Conservation (phyloP, 306 rosid genomes). For the Quercus aquifolioides region DNA sequence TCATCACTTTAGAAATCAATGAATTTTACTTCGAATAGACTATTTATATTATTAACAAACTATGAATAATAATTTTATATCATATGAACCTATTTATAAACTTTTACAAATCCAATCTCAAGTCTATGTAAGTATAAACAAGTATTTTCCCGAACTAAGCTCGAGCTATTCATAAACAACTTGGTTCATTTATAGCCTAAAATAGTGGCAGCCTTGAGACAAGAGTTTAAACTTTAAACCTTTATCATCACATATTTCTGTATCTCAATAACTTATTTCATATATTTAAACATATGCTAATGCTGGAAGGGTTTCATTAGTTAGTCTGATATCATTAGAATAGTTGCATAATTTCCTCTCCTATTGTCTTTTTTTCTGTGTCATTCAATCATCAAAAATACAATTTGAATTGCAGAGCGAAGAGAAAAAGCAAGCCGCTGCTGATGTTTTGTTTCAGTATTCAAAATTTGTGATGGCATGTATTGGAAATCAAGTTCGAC, state of each 20-base stretch:
- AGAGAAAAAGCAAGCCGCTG: slow-evolving; percentile 83
- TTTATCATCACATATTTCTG: not conserved
- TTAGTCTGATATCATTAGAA: not conserved
- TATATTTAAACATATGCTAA: not conserved
- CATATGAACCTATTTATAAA: too few species aligned
- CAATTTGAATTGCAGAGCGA: slow-evolving; percentile 47
- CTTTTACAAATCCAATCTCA: too few species aligned
- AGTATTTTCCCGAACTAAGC: too few species aligned
- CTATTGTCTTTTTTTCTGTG: slow-evolving; percentile 3
- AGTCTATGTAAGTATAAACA: too few species aligned
- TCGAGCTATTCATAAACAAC: too few species aligned
- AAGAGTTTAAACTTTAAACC: not conserved
- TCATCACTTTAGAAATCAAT: too few species aligned
- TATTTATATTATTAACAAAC: too few species aligned
- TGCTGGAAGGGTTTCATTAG: not conserved
- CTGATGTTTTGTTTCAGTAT: slow-evolving; percentile 74
- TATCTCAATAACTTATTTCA: not conserved
- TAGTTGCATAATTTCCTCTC: not conserved
- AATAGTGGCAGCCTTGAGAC: not conserved
- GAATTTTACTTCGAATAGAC: too few species aligned
- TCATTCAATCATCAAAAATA: slow-evolving; percentile 7
- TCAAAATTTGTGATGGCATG: slow-evolving; percentile 84
- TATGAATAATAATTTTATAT: too few species aligned
- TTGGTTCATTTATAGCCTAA: not conserved
- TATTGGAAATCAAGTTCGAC: slow-evolving; percentile 69